Percentiles rank a stretch among this genome's conserved stretches.
These are phyloP conservation scores for Magnusiomyces tetraspermus DNA, from an alignment of 1,139 yeast genomes.

Conservation along the genomic window DNA sequence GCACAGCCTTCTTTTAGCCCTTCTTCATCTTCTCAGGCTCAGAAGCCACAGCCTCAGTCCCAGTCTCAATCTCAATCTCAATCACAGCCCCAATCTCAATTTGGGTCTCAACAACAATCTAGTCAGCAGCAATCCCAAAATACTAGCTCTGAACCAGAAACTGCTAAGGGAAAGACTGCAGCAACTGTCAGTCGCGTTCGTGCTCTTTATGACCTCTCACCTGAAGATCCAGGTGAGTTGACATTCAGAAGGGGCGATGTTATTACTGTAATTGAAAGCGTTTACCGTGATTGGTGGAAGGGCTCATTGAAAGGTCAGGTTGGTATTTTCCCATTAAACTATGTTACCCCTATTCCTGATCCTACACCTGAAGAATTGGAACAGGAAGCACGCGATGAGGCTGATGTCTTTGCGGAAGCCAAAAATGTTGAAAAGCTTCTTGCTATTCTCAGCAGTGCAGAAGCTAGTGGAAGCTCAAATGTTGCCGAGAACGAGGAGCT, in stretches of 20 bases:
- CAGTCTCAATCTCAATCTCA: conserved; percentile 15
- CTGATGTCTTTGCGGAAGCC: conserved; percentile 40
- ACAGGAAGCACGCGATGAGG: conserved; percentile 38
- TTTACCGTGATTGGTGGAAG: conserved; percentile 92
- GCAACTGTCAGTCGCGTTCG: conserved; percentile 56
- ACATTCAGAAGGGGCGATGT: conserved; percentile 35
- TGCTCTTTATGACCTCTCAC: conserved; percentile 72
- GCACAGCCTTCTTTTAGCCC: conserved; percentile 11
- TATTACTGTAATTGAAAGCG: conserved; percentile 78
- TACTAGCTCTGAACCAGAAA: conserved; percentile 3
- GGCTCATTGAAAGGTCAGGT: conserved; percentile 72
- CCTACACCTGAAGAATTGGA: conserved; percentile 48
- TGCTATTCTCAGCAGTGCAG: conserved; percentile 45
- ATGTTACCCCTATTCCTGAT: conserved; percentile 70
- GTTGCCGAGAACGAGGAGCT: conserved; percentile 39
- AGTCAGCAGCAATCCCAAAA: conserved; percentile 15
- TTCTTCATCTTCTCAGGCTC: neutral
- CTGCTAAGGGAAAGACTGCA: conserved; percentile 25
- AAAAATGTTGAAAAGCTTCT: conserved; percentile 56
- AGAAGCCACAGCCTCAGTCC: conserved; percentile 11
- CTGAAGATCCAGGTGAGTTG: conserved; percentile 44
- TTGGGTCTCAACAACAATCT: conserved; percentile 15
- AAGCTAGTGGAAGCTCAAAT: conserved; percentile 16
- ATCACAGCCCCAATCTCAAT: conserved; percentile 13
- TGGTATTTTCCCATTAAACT: conserved; percentile 92